Evolutionary conservation across 208 protist genomes (phyloP), one percentile per base, ranked within the genome.

Genomic region (Leishmania mexicana): DNA sequence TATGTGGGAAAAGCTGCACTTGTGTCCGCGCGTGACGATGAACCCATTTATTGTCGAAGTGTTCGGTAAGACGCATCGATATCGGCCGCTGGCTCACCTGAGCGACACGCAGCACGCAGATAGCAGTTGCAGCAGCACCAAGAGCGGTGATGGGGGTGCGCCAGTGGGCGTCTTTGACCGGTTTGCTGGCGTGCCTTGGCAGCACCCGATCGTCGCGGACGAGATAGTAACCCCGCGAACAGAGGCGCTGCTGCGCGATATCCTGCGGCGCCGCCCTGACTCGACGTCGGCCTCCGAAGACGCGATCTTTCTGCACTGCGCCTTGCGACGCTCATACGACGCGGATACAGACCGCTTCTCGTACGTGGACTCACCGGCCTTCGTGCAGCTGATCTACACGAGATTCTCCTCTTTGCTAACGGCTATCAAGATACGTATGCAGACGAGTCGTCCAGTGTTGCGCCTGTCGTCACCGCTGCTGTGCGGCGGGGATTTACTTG

Each of bases 401-500:
- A n/a, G 60, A 13, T 89, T 84, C 38, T 62, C 79, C 7, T 62
- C 62, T 10, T 72, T 85, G 11, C 62, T 53, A 6, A 57, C 45
- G n/a, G 73, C 64, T 57, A 35, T 81, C 21, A 31, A 58, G n/a
- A 51, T 38, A 10, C 54, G 40, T 19, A 72, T 89, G 62, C 15
- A 51, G 42, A 21, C n/a, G 7, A 62, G 75, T 15, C 78, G 80
- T 28, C 67, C 88, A 19, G 89, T 92, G 38, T 75, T 93, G 6
- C 85, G 82, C 54, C 76, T 91, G 47, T 11, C 40, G 19, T 92
- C 90, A 0, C 92, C 92, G 7, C 62, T 95, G 68, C 67, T 94
- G n/a, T 94, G 88, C 79, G 93, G 86, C 67, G 92, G 94, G 17
- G 92, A 97, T 58, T 78, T 97, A 47, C 83, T 90, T 31, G 94